phyloP scores from a whole-genome alignment of 148 eudicot genomes.

The Salicornia ramosissima region DNA sequence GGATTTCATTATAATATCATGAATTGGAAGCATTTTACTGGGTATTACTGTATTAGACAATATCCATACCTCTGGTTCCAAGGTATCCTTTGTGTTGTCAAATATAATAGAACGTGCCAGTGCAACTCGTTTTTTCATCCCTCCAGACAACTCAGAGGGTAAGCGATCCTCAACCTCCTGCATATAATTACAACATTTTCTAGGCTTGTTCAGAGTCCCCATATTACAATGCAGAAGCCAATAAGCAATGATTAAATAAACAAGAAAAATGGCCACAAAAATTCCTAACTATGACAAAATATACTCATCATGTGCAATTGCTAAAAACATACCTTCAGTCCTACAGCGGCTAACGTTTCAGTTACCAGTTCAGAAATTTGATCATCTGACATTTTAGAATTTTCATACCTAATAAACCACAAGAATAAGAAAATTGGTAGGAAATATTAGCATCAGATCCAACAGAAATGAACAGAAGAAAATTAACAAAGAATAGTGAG shows the following conservation, averaged over 20 bases:
- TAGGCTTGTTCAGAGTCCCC: not conserved
- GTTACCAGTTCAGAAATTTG: constrained; percentile 69
- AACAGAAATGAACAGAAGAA: constrained; percentile 1
- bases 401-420: constrained; percentile 55
- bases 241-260: constrained; percentile 4
- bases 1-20: not conserved
- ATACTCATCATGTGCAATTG: not conserved
- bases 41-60: not conserved
- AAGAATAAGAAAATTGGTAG: constrained; percentile 6
- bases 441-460: not conserved
- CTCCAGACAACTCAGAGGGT: constrained; percentile 94
- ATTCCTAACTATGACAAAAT: not conserved
- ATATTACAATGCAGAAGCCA: not conserved
- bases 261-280: not conserved
- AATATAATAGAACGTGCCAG: constrained; percentile 81
- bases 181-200: constrained; percentile 22
- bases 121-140: constrained; percentile 96
- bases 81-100: constrained; percentile 65
- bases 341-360: constrained; percentile 88
- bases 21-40: not conserved
- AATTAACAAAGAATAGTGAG: not conserved
- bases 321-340: constrained; percentile 57
- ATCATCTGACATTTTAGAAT: constrained; percentile 73
- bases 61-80: constrained; percentile 76
- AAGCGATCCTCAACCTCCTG: constrained; percentile 83